Conservation (phyloP, 2,329 filamentous ascomycete genomes). For the Aureobasidium musti region DNA sequence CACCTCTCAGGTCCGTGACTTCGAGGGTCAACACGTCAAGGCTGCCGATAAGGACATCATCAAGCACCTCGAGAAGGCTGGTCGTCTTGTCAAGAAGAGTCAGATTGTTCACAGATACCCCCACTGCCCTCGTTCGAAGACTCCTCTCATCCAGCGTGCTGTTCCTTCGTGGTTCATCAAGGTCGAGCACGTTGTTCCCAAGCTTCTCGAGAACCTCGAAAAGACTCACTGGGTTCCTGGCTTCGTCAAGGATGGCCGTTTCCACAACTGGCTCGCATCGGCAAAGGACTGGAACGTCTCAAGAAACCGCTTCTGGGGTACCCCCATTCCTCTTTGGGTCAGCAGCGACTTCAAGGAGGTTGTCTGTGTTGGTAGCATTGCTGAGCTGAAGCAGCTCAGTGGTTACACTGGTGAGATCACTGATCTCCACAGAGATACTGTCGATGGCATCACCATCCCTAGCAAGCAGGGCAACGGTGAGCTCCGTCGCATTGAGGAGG, state of each 20-base stretch:
- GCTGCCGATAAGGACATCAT: conserved; percentile 91
- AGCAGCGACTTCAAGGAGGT: conserved; percentile 86
- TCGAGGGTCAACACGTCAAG: conserved; percentile 86
- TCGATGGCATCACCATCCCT: conserved; percentile 92
- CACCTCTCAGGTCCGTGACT: conserved; percentile 74
- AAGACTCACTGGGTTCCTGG: conserved; percentile 88
- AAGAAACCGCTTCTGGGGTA: conserved; percentile 93
- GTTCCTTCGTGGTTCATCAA: conserved; percentile 96
- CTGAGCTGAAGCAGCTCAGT: conserved; percentile 80
- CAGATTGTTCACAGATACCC: conserved; percentile 90
- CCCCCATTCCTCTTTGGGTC: conserved; percentile 87
- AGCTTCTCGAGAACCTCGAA: conserved; percentile 90
- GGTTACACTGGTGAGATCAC: conserved; percentile 81
- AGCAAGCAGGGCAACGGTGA: conserved; percentile 82
- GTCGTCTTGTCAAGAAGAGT: conserved; percentile 78
- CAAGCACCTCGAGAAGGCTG: conserved; percentile 76
- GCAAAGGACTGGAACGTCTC: conserved; percentile 96
- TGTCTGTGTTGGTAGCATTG: conserved; percentile 81
- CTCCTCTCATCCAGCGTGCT: conserved; percentile 86
- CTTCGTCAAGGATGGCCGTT: conserved; percentile 88
- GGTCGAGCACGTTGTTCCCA: conserved; percentile 76
- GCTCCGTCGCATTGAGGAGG: conserved; percentile 79
- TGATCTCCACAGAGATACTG: conserved; percentile 88
- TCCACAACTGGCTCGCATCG: conserved; percentile 87
- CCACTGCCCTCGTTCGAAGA: conserved; percentile 94